phyloP scores from a whole-genome alignment of 1,284 basidiomycete genomes.

The Tilletia indica region DNA sequence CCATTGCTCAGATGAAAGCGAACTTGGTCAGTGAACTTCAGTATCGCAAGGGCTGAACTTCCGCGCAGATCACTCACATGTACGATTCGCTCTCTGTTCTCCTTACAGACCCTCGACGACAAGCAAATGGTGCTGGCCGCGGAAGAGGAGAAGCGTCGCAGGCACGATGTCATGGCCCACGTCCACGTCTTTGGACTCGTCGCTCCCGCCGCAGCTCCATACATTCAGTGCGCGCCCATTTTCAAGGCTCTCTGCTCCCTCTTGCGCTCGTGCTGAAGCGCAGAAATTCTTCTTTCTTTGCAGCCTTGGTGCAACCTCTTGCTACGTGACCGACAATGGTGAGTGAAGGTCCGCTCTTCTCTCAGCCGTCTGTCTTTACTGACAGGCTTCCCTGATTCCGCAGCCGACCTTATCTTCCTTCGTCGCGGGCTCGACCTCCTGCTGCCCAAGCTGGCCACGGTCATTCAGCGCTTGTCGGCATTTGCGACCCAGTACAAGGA shows the following conservation, averaged over 20 bases:
- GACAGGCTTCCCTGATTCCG: slow-evolving; percentile 11
- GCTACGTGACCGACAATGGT: slow-evolving; percentile 84
- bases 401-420: slow-evolving; percentile 88
- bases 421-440: slow-evolving; percentile 81
- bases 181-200: slow-evolving; percentile 94
- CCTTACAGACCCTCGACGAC: slow-evolving; percentile 66
- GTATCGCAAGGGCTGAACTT: no score
- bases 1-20: slow-evolving; percentile 87
- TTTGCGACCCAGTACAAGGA: slow-evolving; percentile 67
- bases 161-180: slow-evolving; percentile 99
- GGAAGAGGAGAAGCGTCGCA: slow-evolving; percentile 89
- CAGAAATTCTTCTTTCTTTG: neutral
- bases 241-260: neutral
- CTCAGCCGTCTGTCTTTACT: neutral
- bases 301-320: slow-evolving; percentile 92
- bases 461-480: slow-evolving; percentile 79
- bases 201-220: slow-evolving; percentile 90
- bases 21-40: slow-evolving; percentile 68
- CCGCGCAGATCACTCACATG: no score
- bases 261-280: slow-evolving; percentile 16
- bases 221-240: slow-evolving; percentile 77
- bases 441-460: slow-evolving; percentile 78
- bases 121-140: slow-evolving; percentile 90
- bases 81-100: no score
- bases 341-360: neutral